These are phyloP conservation scores for Hygrophila difformis DNA, from an alignment of 257 asterid species.

Conservation along the genomic window DNA sequence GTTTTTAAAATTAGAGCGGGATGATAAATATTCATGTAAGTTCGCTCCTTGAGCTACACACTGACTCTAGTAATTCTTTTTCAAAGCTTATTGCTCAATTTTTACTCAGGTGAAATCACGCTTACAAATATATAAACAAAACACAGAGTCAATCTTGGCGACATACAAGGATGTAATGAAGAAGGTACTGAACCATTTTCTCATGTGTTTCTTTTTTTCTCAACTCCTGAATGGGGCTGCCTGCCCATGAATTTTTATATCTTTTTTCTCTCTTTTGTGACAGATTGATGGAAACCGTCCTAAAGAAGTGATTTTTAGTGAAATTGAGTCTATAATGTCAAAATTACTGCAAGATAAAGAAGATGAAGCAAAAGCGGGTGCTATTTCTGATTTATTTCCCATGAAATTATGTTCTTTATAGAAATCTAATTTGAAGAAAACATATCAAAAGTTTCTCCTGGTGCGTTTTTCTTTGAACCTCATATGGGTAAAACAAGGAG, in stretches of 20 bases:
- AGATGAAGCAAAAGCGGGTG: conserved; percentile 39
- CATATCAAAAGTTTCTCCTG: too few species aligned
- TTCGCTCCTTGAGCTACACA: conserved; percentile 14
- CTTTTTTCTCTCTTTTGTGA: conserved; percentile 10
- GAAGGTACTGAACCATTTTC: conserved; percentile 36
- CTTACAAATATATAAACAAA: conserved; percentile 72
- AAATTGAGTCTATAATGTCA: conserved; percentile 49
- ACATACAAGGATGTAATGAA: conserved; percentile 45
- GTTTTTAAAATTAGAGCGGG: not conserved
- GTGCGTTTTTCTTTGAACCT: too few species aligned
- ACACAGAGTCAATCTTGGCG: conserved; percentile 53
- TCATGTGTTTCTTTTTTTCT: too few species aligned
- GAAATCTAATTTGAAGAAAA: too few species aligned
- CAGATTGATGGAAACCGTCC: conserved; percentile 83
- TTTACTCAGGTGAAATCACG: conserved; percentile 71
- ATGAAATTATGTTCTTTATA: not conserved
- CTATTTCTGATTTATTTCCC: conserved; percentile 14
- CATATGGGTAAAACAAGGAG: too few species aligned
- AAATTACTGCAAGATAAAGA: conserved; percentile 42
- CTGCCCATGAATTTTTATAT: conserved; percentile 11
- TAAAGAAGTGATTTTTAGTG: conserved; percentile 60
- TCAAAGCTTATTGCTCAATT: conserved; percentile 7
- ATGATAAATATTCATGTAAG: conserved; percentile 7
- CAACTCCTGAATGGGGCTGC: conserved; percentile 6
- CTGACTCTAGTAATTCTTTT: conserved; percentile 13